Conservation (phyloP, 345 rosid genomes). For the Rhodamnia rubescens region DNA sequence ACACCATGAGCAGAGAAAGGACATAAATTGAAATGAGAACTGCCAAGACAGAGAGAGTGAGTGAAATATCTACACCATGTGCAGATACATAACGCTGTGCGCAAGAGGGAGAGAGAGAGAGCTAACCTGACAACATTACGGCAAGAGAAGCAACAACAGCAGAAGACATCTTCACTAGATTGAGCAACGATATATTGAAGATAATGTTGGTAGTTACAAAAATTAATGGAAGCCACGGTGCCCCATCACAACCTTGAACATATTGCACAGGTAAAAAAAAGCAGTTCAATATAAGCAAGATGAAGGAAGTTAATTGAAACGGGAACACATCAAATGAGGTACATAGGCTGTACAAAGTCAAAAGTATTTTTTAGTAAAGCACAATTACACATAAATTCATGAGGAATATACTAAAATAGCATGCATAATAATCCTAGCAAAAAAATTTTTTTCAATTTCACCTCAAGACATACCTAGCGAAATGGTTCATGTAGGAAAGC, state of each 20-base stretch:
- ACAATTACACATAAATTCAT: neutral
- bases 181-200: conserved; percentile 72
- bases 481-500: neutral
- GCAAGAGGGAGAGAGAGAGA: neutral
- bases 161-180: conserved; percentile 60
- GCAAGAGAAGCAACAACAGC: conserved; percentile 65
- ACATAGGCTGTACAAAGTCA: neutral
- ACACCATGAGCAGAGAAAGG: conserved; percentile 40
- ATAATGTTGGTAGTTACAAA: conserved; percentile 53
- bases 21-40: conserved; percentile 64
- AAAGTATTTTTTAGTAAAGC: neutral
- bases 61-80: conserved; percentile 20
- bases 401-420: neutral
- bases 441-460: neutral
- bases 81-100: neutral
- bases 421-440: neutral
- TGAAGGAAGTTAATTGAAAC: neutral
- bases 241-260: conserved; percentile 57
- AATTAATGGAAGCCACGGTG: conserved; percentile 70
- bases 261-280: neutral
- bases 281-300: neutral
- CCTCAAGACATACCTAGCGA: neutral
- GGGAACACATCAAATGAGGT: neutral
- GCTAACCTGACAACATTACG: conserved; percentile 56
- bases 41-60: conserved; percentile 13